Conservation (phyloP, 148 eudicot genomes). For the Camellia sinensis region DNA sequence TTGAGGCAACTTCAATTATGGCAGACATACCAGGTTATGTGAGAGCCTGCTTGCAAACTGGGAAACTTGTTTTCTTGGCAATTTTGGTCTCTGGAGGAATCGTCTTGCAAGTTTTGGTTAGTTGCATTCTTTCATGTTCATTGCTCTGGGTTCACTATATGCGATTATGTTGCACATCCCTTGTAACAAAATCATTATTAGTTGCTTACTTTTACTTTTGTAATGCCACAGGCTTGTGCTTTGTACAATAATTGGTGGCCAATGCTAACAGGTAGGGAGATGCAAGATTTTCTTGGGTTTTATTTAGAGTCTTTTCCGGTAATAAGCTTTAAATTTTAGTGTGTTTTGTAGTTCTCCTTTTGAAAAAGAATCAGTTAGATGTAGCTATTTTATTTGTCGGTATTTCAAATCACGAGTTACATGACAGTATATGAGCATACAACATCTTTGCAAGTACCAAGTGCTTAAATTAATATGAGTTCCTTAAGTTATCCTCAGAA, state of each 20-base stretch:
- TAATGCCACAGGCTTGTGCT: constrained; percentile 83
- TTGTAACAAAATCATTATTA: background rate
- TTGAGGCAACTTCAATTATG: constrained; percentile 44
- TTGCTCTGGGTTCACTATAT: background rate
- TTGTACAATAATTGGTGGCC: constrained; percentile 98
- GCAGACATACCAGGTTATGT: constrained; percentile 63
- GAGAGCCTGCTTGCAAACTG: constrained; percentile 65
- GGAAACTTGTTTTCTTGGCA: constrained; percentile 78
- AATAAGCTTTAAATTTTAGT: background rate
- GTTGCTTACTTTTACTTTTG: constrained; percentile 10
- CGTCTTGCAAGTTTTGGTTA: constrained; percentile 79
- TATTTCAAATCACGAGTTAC: background rate
- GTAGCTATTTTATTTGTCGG: background rate
- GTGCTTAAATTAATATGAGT: background rate
- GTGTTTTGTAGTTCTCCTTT: background rate
- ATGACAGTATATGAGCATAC: background rate
- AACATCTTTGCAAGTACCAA: background rate
- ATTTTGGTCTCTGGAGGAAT: constrained; percentile 71
- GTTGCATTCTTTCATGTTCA: constrained; percentile 9
- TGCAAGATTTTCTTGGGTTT: background rate
- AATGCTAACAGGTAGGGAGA: constrained; percentile 71
- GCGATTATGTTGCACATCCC: background rate
- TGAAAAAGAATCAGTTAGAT: background rate
- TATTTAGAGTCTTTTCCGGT: background rate
- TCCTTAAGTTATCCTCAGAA: background rate